phyloP scores from a whole-genome alignment of 163 green algal genomes.

The Prototheca stagnorum region DNA sequence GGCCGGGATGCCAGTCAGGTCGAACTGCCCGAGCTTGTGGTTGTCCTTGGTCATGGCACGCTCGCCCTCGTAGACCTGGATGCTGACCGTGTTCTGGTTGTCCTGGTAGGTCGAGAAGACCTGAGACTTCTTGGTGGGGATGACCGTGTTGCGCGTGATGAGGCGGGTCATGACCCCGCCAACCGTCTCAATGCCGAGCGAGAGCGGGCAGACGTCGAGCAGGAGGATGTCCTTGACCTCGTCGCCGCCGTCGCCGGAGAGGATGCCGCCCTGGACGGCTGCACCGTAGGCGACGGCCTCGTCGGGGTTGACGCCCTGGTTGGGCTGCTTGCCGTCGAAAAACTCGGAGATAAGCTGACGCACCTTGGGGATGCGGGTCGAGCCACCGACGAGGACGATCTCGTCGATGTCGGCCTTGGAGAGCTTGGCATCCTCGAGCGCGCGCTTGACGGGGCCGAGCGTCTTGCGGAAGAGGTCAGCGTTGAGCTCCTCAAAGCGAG shows the following conservation, averaged over 20 bases:
- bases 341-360: conserved; percentile 89
- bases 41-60: conserved; percentile 98
- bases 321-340: conserved; percentile 96
- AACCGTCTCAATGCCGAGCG: conserved; percentile 95
- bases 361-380: conserved; percentile 97
- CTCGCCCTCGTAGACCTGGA: conserved; percentile 91
- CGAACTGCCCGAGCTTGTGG: conserved; percentile 94
- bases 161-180: conserved; percentile 98
- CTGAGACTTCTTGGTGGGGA: conserved; percentile 98
- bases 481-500: conserved; percentile 98
- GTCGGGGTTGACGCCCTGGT: conserved; percentile 97
- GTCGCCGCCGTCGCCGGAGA: conserved; percentile 62
- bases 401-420: conserved; percentile 94
- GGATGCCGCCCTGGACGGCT: conserved; percentile 86
- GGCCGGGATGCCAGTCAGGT: conserved; percentile 86
- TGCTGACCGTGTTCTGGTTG: conserved; percentile 60
- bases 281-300: conserved; percentile 96
- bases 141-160: conserved; percentile 88
- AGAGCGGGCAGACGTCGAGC: conserved; percentile 90
- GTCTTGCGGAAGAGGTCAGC: conserved; percentile 97
- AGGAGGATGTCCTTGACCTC: conserved; percentile 80
- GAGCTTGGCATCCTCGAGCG: conserved; percentile 68
- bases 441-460: conserved; percentile 87
- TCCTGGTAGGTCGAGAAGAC: conserved; percentile 97
- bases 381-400: conserved; percentile 95